phyloP scores from a whole-genome alignment of 352 stramenopile genomes.

The Phytophthora rubi region DNA sequence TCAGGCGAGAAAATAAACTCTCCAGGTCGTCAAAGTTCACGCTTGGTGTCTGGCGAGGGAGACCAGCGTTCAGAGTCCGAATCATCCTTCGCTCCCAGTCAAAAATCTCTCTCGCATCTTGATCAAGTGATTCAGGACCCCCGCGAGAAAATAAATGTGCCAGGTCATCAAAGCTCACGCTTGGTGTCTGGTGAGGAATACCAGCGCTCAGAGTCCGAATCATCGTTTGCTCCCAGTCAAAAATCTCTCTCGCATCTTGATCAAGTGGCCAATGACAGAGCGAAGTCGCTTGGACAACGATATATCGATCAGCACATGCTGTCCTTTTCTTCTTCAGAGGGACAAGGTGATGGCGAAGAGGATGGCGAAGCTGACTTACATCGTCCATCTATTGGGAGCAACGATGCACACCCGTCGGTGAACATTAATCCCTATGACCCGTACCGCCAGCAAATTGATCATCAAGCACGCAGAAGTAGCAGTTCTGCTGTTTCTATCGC shows the following conservation, averaged over 20 bases:
- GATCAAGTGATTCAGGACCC: too few relatives aligned
- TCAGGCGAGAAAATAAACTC: too few relatives aligned
- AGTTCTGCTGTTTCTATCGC: conserved; percentile 34
- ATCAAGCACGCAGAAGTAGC: conserved; percentile 35
- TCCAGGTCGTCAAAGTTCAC: too few relatives aligned
- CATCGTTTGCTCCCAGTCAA: too few relatives aligned
- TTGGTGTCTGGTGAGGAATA: too few relatives aligned
- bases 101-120: too few relatives aligned
- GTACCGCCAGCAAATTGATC: conserved; percentile 38
- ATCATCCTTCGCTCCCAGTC: too few relatives aligned
- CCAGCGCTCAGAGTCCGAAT: too few relatives aligned
- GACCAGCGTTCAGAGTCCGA: too few relatives aligned
- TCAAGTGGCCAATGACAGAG: conserved; percentile 25
- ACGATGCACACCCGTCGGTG: not conserved
- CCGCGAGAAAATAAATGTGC: too few relatives aligned
- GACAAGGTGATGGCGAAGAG: conserved; percentile 7
- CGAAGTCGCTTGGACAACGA: conserved; percentile 22
- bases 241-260: conserved; percentile 17
- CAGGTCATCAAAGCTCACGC: too few relatives aligned
- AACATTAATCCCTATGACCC: conserved; percentile 19
- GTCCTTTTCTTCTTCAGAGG: conserved; percentile 36
- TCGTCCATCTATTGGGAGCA: conserved; percentile 9
- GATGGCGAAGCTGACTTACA: conserved; percentile 4
- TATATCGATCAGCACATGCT: conserved; percentile 34
- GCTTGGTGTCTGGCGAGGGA: too few relatives aligned